Evolutionary conservation across 2,329 filamentous ascomycete genomes (phyloP).

Genomic region (Exophiala sideris): DNA sequence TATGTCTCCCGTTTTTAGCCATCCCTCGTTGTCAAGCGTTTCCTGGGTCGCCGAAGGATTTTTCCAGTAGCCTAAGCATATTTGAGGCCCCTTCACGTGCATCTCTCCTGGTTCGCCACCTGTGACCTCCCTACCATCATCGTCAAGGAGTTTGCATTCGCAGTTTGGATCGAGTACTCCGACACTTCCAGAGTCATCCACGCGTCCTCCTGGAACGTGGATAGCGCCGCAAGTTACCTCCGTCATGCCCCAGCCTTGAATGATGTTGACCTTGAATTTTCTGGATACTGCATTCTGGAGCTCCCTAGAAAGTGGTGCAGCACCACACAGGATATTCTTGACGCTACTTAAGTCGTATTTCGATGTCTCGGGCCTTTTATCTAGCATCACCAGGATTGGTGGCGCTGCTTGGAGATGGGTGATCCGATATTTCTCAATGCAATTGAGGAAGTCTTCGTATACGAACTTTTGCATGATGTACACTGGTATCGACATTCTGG

Average conservation of each 20-base stretch:
- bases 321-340: constrained; percentile 48
- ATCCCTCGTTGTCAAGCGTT: neutral
- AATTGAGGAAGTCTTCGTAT: constrained; percentile 52
- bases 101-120: constrained; percentile 41
- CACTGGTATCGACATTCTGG: constrained; percentile 35
- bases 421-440: constrained; percentile 52
- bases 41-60: neutral
- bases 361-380: constrained; percentile 50
- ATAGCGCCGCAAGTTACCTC: constrained; percentile 47
- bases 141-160: constrained; percentile 53
- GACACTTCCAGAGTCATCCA: constrained; percentile 47
- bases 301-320: constrained; percentile 49
- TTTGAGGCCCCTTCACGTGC: constrained; percentile 29
- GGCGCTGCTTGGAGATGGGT: constrained; percentile 55
- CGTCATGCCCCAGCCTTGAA: constrained; percentile 62
- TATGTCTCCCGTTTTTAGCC: neutral
- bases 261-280: constrained; percentile 40
- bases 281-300: constrained; percentile 48
- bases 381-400: constrained; percentile 57
- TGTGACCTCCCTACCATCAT: constrained; percentile 50
- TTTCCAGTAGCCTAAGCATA: constrained; percentile 53
- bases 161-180: constrained; percentile 55
- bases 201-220: constrained; percentile 41
- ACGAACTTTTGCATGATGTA: constrained; percentile 62
- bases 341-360: constrained; percentile 54